Conservation (phyloP, 805 yeast species). For the Kodamaea laetipori region DNA sequence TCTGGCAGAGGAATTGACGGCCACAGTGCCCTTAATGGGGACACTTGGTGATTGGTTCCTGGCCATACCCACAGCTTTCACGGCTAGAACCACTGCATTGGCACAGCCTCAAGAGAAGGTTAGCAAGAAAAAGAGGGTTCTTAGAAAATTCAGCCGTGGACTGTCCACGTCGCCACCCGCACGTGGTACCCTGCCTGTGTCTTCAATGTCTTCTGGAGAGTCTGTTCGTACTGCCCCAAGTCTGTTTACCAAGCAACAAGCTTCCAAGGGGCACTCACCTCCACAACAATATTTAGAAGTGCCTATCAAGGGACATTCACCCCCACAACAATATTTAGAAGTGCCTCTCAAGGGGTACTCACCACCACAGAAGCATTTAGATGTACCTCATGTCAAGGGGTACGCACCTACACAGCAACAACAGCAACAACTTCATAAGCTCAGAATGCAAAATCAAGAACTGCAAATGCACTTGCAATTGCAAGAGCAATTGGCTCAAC, state of each 20-base stretch:
- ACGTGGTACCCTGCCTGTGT: background rate
- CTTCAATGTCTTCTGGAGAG: background rate
- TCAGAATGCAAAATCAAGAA: background rate
- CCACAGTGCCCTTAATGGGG: no score
- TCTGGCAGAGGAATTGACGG: background rate
- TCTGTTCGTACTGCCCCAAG: no score
- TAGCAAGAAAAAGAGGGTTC: background rate
- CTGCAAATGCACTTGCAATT: background rate
- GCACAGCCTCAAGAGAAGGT: background rate
- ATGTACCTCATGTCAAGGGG: no score
- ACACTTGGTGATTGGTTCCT: slow-evolving; percentile 1
- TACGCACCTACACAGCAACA: no score
- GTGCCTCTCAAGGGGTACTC: no score
- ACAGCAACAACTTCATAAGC: no score
- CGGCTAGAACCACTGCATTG: background rate
- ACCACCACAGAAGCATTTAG: no score
- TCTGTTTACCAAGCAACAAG: no score
- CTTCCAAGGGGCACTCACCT: no score
- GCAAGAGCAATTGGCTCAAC: background rate
- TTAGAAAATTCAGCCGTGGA: slow-evolving; percentile 1
- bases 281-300: no score
- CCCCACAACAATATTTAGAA: no score
- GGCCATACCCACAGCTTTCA: background rate
- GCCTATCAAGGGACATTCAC: no score
- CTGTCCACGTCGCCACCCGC: background rate